A percentile compares a stretch with the other conserved stretches of the same genome.
Conservation (phyloP, 2,329 filamentous ascomycete genomes). For the Calonectria multiphialidica region DNA sequence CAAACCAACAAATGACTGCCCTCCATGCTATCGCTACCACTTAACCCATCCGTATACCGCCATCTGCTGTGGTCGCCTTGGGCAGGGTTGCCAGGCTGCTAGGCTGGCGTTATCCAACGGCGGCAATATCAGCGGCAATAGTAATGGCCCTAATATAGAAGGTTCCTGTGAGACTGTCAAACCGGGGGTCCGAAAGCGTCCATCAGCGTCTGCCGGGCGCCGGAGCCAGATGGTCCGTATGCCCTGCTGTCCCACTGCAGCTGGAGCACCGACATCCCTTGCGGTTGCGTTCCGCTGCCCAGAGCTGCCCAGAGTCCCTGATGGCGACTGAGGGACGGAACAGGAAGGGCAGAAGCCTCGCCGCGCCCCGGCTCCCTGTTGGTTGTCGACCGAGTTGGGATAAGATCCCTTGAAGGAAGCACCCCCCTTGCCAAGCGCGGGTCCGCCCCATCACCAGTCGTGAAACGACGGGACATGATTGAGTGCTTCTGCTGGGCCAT, state of each 20-base stretch:
- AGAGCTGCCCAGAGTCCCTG: not conserved
- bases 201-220: not conserved
- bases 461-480: constrained; percentile 35
- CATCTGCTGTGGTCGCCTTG: not conserved
- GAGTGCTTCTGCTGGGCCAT: constrained; percentile 27
- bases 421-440: constrained; percentile 29
- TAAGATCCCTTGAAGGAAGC: constrained; percentile 24
- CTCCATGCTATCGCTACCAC: not conserved
- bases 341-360: not conserved
- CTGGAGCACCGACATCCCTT: not conserved
- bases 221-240: not conserved
- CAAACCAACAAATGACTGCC: not conserved
- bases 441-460: constrained; percentile 26
- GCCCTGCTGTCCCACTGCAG: not conserved
- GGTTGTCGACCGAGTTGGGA: constrained; percentile 1
- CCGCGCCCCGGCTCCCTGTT: constrained; percentile 4
- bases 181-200: constrained; percentile 9
- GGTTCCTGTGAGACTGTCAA: constrained; percentile 9
- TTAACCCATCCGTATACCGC: not conserved
- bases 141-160: not conserved
- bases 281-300: not conserved
- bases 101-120: not conserved
- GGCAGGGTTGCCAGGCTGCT: not conserved
- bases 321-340: constrained; percentile 4
- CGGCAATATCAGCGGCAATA: constrained; percentile 15